A percentile compares a stretch with the other conserved stretches of the same genome.
Conservation (phyloP, 768 basidiomycete species). For the Tulasnella sp. region DNA sequence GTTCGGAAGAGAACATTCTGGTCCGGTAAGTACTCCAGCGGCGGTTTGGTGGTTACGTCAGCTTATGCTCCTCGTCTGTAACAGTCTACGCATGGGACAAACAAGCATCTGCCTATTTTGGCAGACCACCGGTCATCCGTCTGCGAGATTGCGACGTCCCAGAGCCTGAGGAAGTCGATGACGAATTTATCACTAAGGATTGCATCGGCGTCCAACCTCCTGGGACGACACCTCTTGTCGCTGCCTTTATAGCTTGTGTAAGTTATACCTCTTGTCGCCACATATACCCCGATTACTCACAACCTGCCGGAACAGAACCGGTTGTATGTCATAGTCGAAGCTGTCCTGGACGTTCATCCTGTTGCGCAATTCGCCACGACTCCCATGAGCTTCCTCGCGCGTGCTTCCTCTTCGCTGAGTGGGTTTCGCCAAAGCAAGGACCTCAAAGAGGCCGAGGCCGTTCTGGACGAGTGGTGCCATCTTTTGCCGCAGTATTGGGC, state of each 20-base stretch:
- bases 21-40: slow-evolving; percentile 35
- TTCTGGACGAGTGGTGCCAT: slow-evolving; percentile 69
- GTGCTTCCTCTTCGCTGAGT: slow-evolving; percentile 58
- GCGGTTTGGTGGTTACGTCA: background rate
- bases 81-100: slow-evolving; percentile 90
- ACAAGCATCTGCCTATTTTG: slow-evolving; percentile 80
- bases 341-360: slow-evolving; percentile 66
- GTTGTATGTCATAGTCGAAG: slow-evolving; percentile 80
- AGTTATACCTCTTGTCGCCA: slow-evolving; percentile 69
- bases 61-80: background rate
- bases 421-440: slow-evolving; percentile 52
- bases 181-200: slow-evolving; percentile 78
- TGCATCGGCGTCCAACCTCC: slow-evolving; percentile 49
- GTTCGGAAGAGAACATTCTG: slow-evolving; percentile 91
- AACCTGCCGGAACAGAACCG: slow-evolving; percentile 35
- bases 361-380: slow-evolving; percentile 54
- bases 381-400: slow-evolving; percentile 64
- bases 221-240: slow-evolving; percentile 64
- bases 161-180: slow-evolving; percentile 76
- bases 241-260: slow-evolving; percentile 70
- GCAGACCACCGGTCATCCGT: slow-evolving; percentile 76
- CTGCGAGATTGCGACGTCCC: slow-evolving; percentile 86
- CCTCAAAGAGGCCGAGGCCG: slow-evolving; percentile 55
- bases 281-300: slow-evolving; percentile 71
- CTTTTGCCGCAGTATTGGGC: slow-evolving; percentile 69